These are phyloP conservation scores for Trichoderma endophyticum DNA, from an alignment of 2,329 filamentous ascomycete species.

Conservation along the genomic window DNA sequence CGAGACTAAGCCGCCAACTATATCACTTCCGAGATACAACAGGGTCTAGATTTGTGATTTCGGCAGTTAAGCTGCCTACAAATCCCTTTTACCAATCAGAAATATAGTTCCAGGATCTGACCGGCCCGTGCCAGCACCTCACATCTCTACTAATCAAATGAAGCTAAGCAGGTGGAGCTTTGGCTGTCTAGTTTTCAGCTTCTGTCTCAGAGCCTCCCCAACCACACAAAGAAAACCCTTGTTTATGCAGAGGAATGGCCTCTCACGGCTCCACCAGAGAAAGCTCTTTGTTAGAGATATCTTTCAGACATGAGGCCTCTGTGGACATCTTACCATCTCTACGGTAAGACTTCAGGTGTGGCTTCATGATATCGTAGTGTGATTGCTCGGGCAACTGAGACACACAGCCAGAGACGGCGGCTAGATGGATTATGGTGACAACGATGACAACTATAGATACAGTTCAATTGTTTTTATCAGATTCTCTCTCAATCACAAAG, in stretches of 20 bases:
- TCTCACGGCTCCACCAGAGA: not conserved
- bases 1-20: not conserved
- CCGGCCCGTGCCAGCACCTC: not conserved
- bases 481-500: not conserved
- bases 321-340: not conserved
- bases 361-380: not conserved
- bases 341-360: not conserved
- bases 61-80: not conserved
- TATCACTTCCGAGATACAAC: not conserved
- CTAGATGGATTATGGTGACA: not conserved
- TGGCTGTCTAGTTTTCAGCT: not conserved
- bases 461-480: not conserved
- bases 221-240: not conserved
- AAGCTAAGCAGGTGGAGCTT: not conserved
- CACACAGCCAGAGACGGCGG: not conserved
- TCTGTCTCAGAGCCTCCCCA: not conserved
- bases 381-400: not conserved
- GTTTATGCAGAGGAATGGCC: not conserved
- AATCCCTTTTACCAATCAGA: not conserved
- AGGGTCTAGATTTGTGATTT: not conserved
- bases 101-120: not conserved
- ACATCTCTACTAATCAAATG: not conserved
- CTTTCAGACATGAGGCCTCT: not conserved
- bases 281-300: not conserved
- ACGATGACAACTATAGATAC: not conserved